Conservation (phyloP, 192 early-diverging fungal species). For the Coemansia sp. region DNA sequence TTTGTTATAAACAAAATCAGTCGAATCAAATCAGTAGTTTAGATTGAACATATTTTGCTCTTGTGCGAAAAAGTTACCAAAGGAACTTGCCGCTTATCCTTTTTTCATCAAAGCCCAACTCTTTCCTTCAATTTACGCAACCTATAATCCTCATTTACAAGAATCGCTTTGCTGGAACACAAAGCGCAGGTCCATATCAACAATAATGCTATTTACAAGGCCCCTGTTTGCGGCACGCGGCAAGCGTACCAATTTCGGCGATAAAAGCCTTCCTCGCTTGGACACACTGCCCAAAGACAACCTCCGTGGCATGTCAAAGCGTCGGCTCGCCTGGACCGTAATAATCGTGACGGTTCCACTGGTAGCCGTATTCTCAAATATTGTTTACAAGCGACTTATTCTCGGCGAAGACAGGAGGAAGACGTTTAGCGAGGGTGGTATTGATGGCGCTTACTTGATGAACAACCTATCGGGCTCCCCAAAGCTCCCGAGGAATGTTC, state of each 20-base stretch:
- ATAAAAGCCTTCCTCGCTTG: constrained; percentile 38
- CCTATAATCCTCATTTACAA: neutral
- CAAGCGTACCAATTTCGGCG: constrained; percentile 29
- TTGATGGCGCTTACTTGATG: constrained; percentile 36
- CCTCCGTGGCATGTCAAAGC: constrained; percentile 38
- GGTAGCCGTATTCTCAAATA: constrained; percentile 34
- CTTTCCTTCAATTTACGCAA: no score
- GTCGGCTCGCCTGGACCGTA: constrained; percentile 50
- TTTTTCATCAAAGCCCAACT: no score
- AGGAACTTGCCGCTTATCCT: no score
- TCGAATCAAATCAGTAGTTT: no score
- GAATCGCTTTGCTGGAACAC: neutral
- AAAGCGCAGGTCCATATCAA: neutral
- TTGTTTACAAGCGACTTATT: constrained; percentile 49
- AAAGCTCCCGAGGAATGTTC: neutral
- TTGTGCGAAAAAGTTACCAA: no score
- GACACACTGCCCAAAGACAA: constrained; percentile 33
- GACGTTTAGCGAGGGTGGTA: constrained; percentile 36
- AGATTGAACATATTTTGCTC: no score
- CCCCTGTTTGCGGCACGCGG: constrained; percentile 21
- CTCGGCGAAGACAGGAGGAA: constrained; percentile 44
- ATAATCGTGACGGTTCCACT: constrained; percentile 53
- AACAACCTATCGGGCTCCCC: constrained; percentile 41
- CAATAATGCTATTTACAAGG: constrained; percentile 29
- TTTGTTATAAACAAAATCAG: no score